A percentile compares a stretch with the other conserved stretches of the same genome.
Conservation (phyloP, 164 flowering plant species). For the Aristolochia fimbriata region DNA sequence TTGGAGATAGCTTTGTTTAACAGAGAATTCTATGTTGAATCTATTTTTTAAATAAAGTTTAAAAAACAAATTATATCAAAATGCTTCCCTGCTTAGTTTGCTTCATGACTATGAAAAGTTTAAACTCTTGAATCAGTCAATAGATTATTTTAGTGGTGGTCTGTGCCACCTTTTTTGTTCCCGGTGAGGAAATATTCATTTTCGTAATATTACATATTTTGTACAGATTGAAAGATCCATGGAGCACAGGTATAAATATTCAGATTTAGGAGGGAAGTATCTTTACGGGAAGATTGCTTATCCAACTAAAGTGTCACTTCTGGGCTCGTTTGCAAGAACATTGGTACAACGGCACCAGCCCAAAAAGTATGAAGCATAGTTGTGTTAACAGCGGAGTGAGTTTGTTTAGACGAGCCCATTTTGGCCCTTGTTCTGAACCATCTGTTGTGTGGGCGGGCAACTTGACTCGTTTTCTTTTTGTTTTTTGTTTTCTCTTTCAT, state of each 20-base stretch:
- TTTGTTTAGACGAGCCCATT: too few relatives aligned
- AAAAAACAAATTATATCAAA: too few relatives aligned
- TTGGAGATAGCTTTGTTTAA: too few relatives aligned
- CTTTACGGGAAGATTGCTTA: slow-evolving; percentile 52
- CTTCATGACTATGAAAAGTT: not conserved
- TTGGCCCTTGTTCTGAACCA: too few relatives aligned
- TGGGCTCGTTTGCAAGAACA: slow-evolving; percentile 49
- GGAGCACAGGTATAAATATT: slow-evolving; percentile 39
- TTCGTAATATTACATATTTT: not conserved
- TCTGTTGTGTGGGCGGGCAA: too few relatives aligned
- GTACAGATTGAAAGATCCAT: slow-evolving; percentile 64
- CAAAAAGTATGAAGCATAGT: slow-evolving; percentile 51
- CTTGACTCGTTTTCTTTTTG: too few relatives aligned
- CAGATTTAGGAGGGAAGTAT: slow-evolving; percentile 77
- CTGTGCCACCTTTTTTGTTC: not conserved
- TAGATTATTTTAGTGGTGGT: not conserved
- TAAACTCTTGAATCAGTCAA: not conserved
- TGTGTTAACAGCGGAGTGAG: slow-evolving; percentile 1
- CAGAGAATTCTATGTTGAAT: too few relatives aligned
- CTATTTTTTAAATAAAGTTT: too few relatives aligned
- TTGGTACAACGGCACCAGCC: slow-evolving; percentile 67
- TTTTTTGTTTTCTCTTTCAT: too few relatives aligned
- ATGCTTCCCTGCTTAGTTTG: too few relatives aligned
- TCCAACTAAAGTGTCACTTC: slow-evolving; percentile 36
- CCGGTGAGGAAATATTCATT: not conserved